A percentile compares a stretch with the other conserved stretches of the same genome.
phyloP scores from a whole-genome alignment of 345 rosid species.

The Citrus unshiu region DNA sequence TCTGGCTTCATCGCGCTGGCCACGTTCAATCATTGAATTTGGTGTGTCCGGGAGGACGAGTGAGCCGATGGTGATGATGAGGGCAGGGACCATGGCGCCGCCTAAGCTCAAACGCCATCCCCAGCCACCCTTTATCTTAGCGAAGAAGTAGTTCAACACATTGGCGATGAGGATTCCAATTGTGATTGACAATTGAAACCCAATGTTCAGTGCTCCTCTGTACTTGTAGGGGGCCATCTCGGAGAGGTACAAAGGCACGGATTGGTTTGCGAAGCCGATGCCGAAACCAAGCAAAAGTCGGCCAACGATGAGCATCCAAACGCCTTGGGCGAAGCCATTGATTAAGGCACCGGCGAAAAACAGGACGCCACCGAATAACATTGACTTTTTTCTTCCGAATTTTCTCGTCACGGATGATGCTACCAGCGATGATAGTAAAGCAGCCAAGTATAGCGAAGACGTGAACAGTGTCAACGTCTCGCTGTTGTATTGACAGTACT shows the following conservation, averaged over 20 bases:
- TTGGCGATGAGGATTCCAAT: constrained; percentile 81
- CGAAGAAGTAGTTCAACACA: constrained; percentile 74
- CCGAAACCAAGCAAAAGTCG: constrained; percentile 95
- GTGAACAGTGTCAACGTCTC: constrained; percentile 79
- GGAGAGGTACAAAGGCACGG: constrained; percentile 91
- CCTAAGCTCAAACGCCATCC: constrained; percentile 97
- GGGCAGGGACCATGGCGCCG: constrained; percentile 92
- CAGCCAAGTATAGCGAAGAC: constrained; percentile 89
- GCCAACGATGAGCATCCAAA: constrained; percentile 93
- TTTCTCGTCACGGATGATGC: constrained; percentile 74
- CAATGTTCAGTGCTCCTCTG: constrained; percentile 90
- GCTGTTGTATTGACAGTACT: constrained; percentile 82
- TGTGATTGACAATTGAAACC: constrained; percentile 90
- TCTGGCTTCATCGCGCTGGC: constrained; percentile 56
- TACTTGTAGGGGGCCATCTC: constrained; percentile 97
- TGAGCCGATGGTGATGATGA: constrained; percentile 77
- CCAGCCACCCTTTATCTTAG: constrained; percentile 77
- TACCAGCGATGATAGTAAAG: constrained; percentile 67
- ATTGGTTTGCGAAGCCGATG: constrained; percentile 95
- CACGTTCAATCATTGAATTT: constrained; percentile 93
- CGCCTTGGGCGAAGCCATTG: constrained; percentile 69
- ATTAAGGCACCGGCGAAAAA: constrained; percentile 82
- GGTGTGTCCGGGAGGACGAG: constrained; percentile 89
- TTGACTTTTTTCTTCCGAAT: constrained; percentile 72
- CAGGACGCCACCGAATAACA: constrained; percentile 85